Percentiles rank a stretch among this genome's conserved stretches.
phyloP scores from a whole-genome alignment of 106 monocot species.

The Dendrobium chrysotoxum region DNA sequence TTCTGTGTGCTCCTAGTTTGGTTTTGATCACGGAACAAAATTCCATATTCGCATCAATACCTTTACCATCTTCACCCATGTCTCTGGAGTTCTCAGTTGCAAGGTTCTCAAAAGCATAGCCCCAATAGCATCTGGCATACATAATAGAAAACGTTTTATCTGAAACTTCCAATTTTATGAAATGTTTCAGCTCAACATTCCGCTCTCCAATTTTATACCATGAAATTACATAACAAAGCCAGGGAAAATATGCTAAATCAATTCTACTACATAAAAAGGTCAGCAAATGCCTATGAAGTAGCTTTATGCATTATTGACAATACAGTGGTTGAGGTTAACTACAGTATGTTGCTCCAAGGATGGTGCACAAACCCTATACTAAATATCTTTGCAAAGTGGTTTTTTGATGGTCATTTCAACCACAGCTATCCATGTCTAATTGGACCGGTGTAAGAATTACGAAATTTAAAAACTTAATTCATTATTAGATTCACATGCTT shows the following conservation, averaged over 20 bases:
- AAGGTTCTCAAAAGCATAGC: slow-evolving; percentile 94
- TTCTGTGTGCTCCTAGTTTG: slow-evolving; percentile 91
- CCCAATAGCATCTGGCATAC: slow-evolving; percentile 86
- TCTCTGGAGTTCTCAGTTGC: slow-evolving; percentile 76
- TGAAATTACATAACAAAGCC: neutral
- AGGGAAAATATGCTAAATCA: neutral
- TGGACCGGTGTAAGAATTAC: neutral
- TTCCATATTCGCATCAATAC: slow-evolving; percentile 96
- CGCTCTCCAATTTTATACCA: neutral
- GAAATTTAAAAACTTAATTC: neutral
- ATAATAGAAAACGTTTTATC: neutral
- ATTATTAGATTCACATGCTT: neutral
- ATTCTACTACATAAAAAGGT: neutral
- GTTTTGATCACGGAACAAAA: slow-evolving; percentile 94
- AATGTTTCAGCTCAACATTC: neutral
- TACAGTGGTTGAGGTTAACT: neutral
- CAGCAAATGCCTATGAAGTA: neutral
- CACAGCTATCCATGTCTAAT: neutral
- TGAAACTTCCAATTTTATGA: too few relatives aligned
- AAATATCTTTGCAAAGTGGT: neutral
- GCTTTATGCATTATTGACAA: neutral
- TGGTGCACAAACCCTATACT: neutral
- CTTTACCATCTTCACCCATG: slow-evolving; percentile 46
- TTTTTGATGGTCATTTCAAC: neutral
- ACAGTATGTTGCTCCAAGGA: neutral